Conservation (phyloP, 805 yeast species). For the Kodamaea kakaduensis region DNA sequence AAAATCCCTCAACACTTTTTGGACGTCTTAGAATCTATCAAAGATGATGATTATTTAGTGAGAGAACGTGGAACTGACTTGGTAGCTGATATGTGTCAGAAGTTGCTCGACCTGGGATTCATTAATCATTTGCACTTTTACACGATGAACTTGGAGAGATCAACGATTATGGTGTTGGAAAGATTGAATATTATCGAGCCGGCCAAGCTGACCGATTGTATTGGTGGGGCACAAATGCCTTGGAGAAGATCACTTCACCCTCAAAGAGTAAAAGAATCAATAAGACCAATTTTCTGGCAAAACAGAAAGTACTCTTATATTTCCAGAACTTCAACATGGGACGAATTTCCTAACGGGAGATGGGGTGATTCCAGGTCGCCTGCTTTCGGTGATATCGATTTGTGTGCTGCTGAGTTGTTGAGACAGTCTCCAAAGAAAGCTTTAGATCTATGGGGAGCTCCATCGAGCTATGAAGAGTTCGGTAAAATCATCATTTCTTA, state of each 20-base stretch:
- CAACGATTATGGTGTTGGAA: slow-evolving; percentile 85
- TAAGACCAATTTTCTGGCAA: slow-evolving; percentile 95
- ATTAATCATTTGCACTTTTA: slow-evolving; percentile 90
- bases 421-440: slow-evolving; percentile 82
- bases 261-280: slow-evolving; percentile 70
- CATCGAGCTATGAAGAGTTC: slow-evolving; percentile 56
- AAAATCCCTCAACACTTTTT: slow-evolving; percentile 70
- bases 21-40: slow-evolving; percentile 69
- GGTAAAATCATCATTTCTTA: slow-evolving; percentile 63
- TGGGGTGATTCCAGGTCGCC: slow-evolving; percentile 99
- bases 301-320: slow-evolving; percentile 87
- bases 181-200: slow-evolving; percentile 55
- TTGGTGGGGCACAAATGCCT: slow-evolving; percentile 45
- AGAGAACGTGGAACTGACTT: slow-evolving; percentile 82
- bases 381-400: slow-evolving; percentile 88
- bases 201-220: slow-evolving; percentile 27
- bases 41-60: slow-evolving; percentile 86
- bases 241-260: slow-evolving; percentile 91
- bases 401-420: slow-evolving; percentile 72
- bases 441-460: slow-evolving; percentile 84
- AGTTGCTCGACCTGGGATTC: slow-evolving; percentile 62
- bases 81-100: slow-evolving; percentile 77
- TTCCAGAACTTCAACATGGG: slow-evolving; percentile 90
- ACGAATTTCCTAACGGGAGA: slow-evolving; percentile 97
- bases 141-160: slow-evolving; percentile 94